Conservation (phyloP, 2,329 filamentous ascomycete species). For the Falciphora oryzae region DNA sequence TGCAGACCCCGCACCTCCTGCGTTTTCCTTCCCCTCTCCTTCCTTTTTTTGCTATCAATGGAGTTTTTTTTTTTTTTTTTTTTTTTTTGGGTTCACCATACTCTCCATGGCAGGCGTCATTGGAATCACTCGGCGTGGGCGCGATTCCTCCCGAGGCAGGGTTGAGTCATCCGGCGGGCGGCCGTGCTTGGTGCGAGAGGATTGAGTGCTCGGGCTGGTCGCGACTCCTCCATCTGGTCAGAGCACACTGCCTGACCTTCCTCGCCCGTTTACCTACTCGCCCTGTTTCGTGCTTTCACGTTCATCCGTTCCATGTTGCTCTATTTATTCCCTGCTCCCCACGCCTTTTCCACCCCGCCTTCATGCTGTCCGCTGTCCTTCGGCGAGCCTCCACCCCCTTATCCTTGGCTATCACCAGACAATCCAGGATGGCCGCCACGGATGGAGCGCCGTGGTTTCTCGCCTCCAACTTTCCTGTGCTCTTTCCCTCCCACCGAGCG, state of each 20-base stretch:
- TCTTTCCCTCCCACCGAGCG: slow-evolving; percentile 31
- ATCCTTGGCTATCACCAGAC: background rate
- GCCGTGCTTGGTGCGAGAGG: no score
- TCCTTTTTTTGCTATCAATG: no score
- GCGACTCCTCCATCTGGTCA: background rate
- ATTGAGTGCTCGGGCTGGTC: no score
- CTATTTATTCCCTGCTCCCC: background rate
- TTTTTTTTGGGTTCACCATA: no score
- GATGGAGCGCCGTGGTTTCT: slow-evolving; percentile 31
- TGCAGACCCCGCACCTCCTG: no score
- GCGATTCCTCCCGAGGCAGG: background rate
- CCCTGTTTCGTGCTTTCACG: background rate
- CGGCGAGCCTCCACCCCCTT: background rate
- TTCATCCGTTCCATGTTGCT: background rate
- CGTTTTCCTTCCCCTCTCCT: no score
- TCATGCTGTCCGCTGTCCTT: background rate
- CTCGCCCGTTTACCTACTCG: no score
- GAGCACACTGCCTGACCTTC: no score
- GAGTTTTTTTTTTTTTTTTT: no score
- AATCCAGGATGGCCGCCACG: background rate
- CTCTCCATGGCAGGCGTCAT: no score
- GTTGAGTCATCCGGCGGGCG: background rate
- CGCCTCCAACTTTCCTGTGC: slow-evolving; percentile 30
- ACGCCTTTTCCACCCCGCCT: background rate
- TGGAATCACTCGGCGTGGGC: background rate